A percentile compares a stretch with the other conserved stretches of the same genome.
These are phyloP conservation scores for Tetrahymena malaccensis DNA, from an alignment of 73 alveolate species.

Conservation along the genomic window DNA sequence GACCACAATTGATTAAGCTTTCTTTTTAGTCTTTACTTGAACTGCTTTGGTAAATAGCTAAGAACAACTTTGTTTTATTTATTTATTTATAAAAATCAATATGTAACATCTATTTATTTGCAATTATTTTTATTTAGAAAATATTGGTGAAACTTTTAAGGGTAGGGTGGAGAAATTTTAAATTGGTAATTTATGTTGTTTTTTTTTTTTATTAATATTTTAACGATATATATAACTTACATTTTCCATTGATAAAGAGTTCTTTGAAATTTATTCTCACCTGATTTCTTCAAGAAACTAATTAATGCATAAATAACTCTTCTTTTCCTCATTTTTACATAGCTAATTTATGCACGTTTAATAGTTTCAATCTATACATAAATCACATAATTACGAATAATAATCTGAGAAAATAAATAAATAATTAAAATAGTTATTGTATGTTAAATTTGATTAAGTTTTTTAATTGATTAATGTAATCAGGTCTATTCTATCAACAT, in stretches of 20 bases:
- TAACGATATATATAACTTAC: neutral
- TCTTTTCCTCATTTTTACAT: neutral
- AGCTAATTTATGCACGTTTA: neutral
- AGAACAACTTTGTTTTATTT: neutral
- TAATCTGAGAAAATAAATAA: no score
- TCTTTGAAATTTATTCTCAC: neutral
- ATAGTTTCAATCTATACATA: neutral
- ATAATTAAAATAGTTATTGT: no score
- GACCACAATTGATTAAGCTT: neutral
- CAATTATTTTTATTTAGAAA: no score
- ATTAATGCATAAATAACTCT: neutral
- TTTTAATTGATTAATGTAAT: no score
- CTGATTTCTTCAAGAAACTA: neutral
- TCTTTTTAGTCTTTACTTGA: neutral
- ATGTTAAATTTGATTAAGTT: no score
- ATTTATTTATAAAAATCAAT: neutral
- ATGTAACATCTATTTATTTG: no score
- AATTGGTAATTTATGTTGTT: neutral
- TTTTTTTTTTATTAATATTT: no score
- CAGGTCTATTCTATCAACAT: no score
- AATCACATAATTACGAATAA: no score
- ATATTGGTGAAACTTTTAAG: neutral
- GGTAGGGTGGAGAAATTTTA: neutral
- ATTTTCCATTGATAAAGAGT: neutral
- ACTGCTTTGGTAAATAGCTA: neutral